Conservation (phyloP, 2,329 filamentous ascomycete species). For the Cordyceps militaris region DNA sequence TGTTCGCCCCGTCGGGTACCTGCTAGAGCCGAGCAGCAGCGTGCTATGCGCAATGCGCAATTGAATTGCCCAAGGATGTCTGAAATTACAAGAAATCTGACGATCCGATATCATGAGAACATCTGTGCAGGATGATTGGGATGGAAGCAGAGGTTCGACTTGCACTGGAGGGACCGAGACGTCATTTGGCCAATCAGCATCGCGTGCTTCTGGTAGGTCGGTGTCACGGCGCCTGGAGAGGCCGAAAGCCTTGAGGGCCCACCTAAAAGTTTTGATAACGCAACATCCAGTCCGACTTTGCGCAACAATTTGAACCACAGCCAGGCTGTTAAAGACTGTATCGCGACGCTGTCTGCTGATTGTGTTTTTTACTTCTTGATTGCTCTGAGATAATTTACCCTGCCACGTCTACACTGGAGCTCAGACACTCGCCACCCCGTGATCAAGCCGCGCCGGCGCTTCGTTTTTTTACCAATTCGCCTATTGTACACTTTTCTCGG, state of each 20-base stretch:
- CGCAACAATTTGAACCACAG: not conserved
- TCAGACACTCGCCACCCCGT: not conserved
- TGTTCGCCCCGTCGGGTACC: not conserved
- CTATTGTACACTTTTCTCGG: not conserved
- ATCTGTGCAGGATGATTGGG: not conserved
- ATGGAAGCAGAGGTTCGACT: not conserved
- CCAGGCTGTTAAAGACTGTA: not conserved
- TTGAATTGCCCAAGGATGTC: not conserved
- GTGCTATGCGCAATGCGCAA: not conserved
- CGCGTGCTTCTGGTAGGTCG: not conserved
- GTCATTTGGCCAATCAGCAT: slow-evolving; percentile 6
- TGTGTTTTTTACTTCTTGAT: not conserved
- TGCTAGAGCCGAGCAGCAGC: too few relatives aligned
- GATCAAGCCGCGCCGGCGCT: not conserved
- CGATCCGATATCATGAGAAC: not conserved
- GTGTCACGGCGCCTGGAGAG: slow-evolving; percentile 4
- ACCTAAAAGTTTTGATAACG: slow-evolving; percentile 15
- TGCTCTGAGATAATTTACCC: not conserved
- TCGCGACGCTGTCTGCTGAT: not conserved
- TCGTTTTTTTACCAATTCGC: not conserved
- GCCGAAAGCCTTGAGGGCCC: slow-evolving; percentile 5
- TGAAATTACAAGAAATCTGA: not conserved
- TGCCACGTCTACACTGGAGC: not conserved
- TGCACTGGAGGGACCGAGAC: not conserved
- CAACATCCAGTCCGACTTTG: slow-evolving; percentile 5